These are phyloP conservation scores for Zalerion maritima DNA, from an alignment of 495 filamentous ascomycete genomes.

Conservation along the genomic window DNA sequence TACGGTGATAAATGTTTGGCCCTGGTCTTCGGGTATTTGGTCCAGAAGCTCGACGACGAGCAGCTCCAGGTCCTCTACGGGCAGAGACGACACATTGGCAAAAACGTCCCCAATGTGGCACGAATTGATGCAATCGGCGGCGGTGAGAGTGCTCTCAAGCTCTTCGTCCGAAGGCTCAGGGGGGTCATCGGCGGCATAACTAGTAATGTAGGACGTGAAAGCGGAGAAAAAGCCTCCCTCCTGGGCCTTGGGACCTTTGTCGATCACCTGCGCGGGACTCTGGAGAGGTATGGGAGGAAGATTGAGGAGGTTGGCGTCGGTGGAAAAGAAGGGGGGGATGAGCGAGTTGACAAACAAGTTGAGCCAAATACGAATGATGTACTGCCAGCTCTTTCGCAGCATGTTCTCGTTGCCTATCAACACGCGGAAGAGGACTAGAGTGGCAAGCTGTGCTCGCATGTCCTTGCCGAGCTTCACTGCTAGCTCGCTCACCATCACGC, in stretches of 20 bases:
- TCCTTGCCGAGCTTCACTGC: slow-evolving; percentile 94
- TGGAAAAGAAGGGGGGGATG: slow-evolving; percentile 68
- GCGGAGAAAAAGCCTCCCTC: slow-evolving; percentile 84
- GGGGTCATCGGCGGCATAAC: slow-evolving; percentile 93
- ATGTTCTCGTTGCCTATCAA: slow-evolving; percentile 67
- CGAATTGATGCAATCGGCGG: slow-evolving; percentile 84
- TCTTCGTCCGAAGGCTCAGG: slow-evolving; percentile 96
- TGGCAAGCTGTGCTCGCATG: slow-evolving; percentile 83
- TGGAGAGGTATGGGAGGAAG: slow-evolving; percentile 80
- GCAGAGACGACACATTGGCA: slow-evolving; percentile 71
- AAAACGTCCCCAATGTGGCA: slow-evolving; percentile 77
- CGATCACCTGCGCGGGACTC: slow-evolving; percentile 82
- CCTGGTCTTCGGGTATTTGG: slow-evolving; percentile 75
- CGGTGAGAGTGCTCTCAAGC: slow-evolving; percentile 84
- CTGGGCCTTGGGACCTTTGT: slow-evolving; percentile 58
- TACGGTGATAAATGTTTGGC: slow-evolving; percentile 69
- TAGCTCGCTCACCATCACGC: slow-evolving; percentile 97
- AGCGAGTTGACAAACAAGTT: slow-evolving; percentile 95
- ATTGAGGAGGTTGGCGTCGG: slow-evolving; percentile 52
- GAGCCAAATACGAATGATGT: slow-evolving; percentile 81
- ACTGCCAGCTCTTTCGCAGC: slow-evolving; percentile 64
- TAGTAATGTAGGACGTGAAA: slow-evolving; percentile 92
- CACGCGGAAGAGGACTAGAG: slow-evolving; percentile 83
- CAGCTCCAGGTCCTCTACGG: slow-evolving; percentile 46
- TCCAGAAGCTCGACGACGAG: slow-evolving; percentile 61